phyloP scores from a whole-genome alignment of 495 filamentous ascomycete genomes.

The Trichoderma parareesei region DNA sequence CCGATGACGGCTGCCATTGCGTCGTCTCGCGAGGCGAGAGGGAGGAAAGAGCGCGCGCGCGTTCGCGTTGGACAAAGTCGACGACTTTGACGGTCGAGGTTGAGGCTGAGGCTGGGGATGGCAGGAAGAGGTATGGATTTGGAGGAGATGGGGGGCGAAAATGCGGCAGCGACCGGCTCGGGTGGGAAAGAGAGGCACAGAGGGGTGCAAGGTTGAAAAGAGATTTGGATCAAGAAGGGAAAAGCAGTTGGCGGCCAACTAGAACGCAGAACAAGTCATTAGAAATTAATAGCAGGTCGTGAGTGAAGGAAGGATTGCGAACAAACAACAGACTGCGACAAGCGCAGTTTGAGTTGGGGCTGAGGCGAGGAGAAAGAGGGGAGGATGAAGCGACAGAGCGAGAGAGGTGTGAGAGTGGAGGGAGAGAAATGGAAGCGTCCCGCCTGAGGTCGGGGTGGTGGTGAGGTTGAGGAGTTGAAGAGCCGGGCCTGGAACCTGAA shows the following conservation, averaged over 20 bases:
- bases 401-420: not conserved
- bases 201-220: not conserved
- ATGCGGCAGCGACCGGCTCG: not conserved
- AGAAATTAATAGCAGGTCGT: constrained; percentile 15
- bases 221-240: not conserved
- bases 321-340: constrained; percentile 4
- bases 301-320: constrained; percentile 19
- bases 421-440: not conserved
- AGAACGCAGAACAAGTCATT: constrained; percentile 16
- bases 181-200: not conserved
- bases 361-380: constrained; percentile 14
- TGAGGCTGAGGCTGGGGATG: not conserved
- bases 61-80: not conserved
- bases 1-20: constrained; percentile 42
- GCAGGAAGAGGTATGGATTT: not conserved
- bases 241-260: constrained; percentile 2
- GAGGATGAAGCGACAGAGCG: not conserved
- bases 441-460: not conserved
- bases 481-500: no score
- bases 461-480: not conserved
- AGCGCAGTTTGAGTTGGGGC: constrained; percentile 12
- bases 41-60: not conserved
- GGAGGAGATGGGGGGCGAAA: not conserved
- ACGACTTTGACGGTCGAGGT: no score
- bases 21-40: constrained; percentile 17